Evolutionary conservation across 169 alveolate genomes (phyloP), one percentile per base, ranked within the genome.

Genomic region (Eimeria sp.): DNA sequence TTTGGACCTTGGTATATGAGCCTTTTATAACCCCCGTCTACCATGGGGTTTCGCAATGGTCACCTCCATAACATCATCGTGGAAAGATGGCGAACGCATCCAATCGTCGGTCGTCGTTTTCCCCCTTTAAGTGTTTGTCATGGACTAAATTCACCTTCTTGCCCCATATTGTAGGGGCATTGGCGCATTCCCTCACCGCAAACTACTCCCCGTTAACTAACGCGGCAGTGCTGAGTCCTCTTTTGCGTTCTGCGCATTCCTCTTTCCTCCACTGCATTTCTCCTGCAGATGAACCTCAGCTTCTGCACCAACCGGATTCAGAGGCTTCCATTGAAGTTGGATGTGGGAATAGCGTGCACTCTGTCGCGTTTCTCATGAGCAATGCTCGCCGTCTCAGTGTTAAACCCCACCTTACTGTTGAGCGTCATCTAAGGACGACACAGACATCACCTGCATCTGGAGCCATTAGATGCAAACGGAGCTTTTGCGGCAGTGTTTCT

Each of bases 71-170:
- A 27, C 11, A 61, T 22, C 92, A n/a, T 40, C 18, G 54, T 34
- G 49, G 65, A 58, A 58, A 5, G 61, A 86, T 86, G 92, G 92
- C 25, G 75, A 47, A 86, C 25, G n/a, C 67, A 40, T 34, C 34
- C 11, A 18, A 2, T 14, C 0, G 90, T n/a, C 6, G 51, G 72
- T 34, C 90, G 51, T 49, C 70, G 22, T 27, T 14, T 57, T 7
- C 13, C 27, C 16, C 72, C 51, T 30, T 10, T 6, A 82, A 30
- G 67, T n/a, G 22, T 6, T 43, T 57, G 27, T 43, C 87, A 76
- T 76, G 87, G 87, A 76, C 6, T 76, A 25, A 43, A 76, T 25
- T 20, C 13, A 18, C 40, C 25, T 18, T 76, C 14, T 20, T 76
- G 16, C 25, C 22, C 43, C 61, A 45, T 40, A 76, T n/a, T 47